Conservation (phyloP, 2,329 filamentous ascomycete genomes). For the Rhynchosporium secalis region DNA sequence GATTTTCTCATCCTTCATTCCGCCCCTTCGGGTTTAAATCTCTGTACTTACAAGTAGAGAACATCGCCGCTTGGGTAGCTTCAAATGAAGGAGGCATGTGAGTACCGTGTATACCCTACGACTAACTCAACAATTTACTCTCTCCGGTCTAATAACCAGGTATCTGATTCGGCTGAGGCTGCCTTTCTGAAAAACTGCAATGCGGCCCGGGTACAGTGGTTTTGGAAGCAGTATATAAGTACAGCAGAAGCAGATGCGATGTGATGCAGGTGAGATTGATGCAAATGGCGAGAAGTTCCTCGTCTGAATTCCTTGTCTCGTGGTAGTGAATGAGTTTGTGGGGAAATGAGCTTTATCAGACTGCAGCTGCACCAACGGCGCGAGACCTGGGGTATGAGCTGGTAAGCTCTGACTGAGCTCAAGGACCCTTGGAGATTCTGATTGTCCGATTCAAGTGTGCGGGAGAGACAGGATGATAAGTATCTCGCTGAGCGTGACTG, state of each 20-base stretch:
- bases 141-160: constrained; percentile 14
- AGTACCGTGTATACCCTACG: constrained; percentile 7
- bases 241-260: constrained; percentile 17
- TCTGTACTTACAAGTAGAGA: constrained; percentile 39
- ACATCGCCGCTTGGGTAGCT: constrained; percentile 36
- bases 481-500: constrained; percentile 1
- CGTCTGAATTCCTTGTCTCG: constrained; percentile 8
- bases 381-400: background rate
- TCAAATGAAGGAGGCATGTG: constrained; percentile 36
- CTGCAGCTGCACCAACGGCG: constrained; percentile 8
- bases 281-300: background rate
- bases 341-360: constrained; percentile 6
- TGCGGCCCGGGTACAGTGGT: background rate
- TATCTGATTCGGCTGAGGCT: background rate
- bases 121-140: constrained; percentile 9
- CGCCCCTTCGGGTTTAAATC: too few relatives aligned
- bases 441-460: background rate
- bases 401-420: constrained; percentile 6
- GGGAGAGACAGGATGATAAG: constrained; percentile 5
- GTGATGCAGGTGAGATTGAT: constrained; percentile 9
- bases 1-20: too few relatives aligned
- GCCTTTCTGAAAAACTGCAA: background rate
- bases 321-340: constrained; percentile 14
- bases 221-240: constrained; percentile 3
- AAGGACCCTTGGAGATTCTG: constrained; percentile 4